Evolutionary conservation across 2,329 filamentous ascomycete species (phyloP).

Genomic region (Dothiorella sarmentorum): DNA sequence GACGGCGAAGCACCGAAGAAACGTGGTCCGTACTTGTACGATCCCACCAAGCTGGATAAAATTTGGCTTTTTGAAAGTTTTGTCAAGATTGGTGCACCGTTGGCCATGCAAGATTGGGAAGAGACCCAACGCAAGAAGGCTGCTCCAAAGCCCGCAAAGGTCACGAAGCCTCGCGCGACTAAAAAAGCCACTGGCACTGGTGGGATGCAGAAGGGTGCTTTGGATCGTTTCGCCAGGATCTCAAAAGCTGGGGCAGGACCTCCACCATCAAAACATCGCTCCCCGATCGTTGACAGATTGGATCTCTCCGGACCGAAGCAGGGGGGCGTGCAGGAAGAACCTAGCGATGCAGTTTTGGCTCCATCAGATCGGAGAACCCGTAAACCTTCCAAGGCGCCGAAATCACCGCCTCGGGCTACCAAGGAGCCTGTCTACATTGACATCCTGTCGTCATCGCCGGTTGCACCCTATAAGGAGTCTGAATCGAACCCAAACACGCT

Average conservation of each 20-base stretch:
- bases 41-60: slow-evolving; percentile 63
- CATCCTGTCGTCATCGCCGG: slow-evolving; percentile 2
- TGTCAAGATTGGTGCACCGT: slow-evolving; percentile 61
- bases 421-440: neutral
- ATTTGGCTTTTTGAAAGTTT: slow-evolving; percentile 67
- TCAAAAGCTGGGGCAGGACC: neutral
- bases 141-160: slow-evolving; percentile 1
- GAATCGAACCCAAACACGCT: neutral
- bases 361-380: neutral
- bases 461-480: neutral
- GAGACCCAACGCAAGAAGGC: slow-evolving; percentile 28
- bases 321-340: neutral
- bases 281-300: slow-evolving; percentile 1
- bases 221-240: slow-evolving; percentile 5
- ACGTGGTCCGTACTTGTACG: slow-evolving; percentile 51
- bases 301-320: neutral
- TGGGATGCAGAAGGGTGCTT: slow-evolving; percentile 2
- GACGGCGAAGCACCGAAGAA: slow-evolving; percentile 38
- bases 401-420: neutral
- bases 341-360: neutral
- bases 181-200: neutral
- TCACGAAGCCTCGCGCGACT: neutral
- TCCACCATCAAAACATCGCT: neutral
- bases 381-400: neutral
- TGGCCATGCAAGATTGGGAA: slow-evolving; percentile 65